These are phyloP conservation scores for Trypanosoma theileri DNA, from an alignment of 208 protist genomes.

Conservation along the genomic window DNA sequence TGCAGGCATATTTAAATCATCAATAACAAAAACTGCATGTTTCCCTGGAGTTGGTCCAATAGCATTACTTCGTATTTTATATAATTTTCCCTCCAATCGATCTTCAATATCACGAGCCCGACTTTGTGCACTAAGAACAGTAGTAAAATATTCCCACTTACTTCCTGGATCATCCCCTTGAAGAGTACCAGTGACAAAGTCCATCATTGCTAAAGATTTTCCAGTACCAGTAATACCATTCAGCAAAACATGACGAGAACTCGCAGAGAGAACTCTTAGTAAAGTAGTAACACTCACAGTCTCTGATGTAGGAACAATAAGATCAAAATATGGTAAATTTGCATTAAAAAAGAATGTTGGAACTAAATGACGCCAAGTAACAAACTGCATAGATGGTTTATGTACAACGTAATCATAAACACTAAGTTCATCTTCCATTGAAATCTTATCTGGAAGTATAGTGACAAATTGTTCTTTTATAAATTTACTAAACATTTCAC, in stretches of 20 bases:
- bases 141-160: slow-evolving; percentile 86
- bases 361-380: slow-evolving; percentile 91
- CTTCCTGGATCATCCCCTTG: slow-evolving; percentile 74
- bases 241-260: slow-evolving; percentile 84
- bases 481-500: slow-evolving; percentile 90
- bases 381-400: slow-evolving; percentile 80
- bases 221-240: slow-evolving; percentile 95
- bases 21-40: slow-evolving; percentile 91
- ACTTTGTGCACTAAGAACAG: slow-evolving; percentile 94
- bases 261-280: slow-evolving; percentile 68
- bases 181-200: slow-evolving; percentile 69
- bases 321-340: slow-evolving; percentile 90
- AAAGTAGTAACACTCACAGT: slow-evolving; percentile 88
- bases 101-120: slow-evolving; percentile 91
- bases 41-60: slow-evolving; percentile 90
- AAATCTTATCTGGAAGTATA: slow-evolving; percentile 60
- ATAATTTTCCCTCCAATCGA: slow-evolving; percentile 92
- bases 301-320: slow-evolving; percentile 95
- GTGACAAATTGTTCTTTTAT: slow-evolving; percentile 60
- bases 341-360: slow-evolving; percentile 89
- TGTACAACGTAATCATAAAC: slow-evolving; percentile 95
- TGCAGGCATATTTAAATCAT: slow-evolving; percentile 96
- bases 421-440: slow-evolving; percentile 43
- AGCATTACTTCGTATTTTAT: slow-evolving; percentile 89
- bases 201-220: slow-evolving; percentile 87